Base-by-base conservation (phyloP, 805 yeast species). In the Soucietia sequanensis region DNA sequence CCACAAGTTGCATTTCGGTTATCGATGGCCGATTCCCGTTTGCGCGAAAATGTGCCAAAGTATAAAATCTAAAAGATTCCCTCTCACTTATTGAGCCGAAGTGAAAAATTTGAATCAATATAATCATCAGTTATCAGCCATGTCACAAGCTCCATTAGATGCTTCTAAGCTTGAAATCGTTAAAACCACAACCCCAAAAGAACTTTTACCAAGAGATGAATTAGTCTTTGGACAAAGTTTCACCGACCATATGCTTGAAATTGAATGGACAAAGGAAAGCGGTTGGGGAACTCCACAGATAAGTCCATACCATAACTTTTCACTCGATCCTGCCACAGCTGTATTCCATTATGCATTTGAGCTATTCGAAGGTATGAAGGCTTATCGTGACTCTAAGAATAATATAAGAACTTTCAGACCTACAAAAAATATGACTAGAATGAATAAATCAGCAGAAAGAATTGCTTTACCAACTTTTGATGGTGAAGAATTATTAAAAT, bases 261-360 rank as follows among this genome's bases (percentile, higher is more conserved):
- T 88, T 33, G 89, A 87, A 57, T 93, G 97, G 96, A 76, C 78
- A 39, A 68, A 69, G 20, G 70, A 72, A 36, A 54, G 64, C 3
- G 98, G 98, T 33, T 91, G 99, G 99, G 83, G 69, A 8, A 63
- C 76, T n/a, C 98, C 99, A 29, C 77, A 76, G 57, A 90, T 91
- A 60, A 76, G 77, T 46, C 97, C 98, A 16, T 89, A 86, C 58
- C 90, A 82, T 34, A 78, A 78, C 33, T 65, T 91, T 35, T 52
- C 70, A 12, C 62, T 91, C 39, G 96, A 90, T 54, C 99, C 99
- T 18, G 81, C 96, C 14, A 68, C 93, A 13, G 78, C 85, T 59
- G 98, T 90, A 22, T 80, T 91, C 68, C 99, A 91, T 70, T 91
- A 91, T 55, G 91, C 95, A 4, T 91, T 93, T 56, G 96, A 88